Base-by-base conservation (phyloP, 306 rosid species). In the Glycine soja region DNA sequence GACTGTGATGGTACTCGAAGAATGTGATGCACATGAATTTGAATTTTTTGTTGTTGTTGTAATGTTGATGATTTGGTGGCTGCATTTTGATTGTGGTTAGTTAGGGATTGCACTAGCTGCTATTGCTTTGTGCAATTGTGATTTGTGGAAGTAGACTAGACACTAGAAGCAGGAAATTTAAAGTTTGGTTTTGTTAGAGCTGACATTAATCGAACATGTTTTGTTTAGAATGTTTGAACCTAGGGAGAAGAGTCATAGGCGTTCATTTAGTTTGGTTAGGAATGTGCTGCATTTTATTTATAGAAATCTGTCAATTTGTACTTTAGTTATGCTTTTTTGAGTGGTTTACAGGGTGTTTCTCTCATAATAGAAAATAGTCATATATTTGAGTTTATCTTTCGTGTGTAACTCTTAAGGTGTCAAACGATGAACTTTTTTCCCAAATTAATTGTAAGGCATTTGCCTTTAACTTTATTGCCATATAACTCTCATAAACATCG, bases 131-230 rank as follows among this genome's bases (percentile, higher is more conserved):
- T 51, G 42, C 38, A 56, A 52, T 68, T 70, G 63, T 80, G 42
- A 73, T 45, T 74, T 75, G 78, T 80, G 48, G 65, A 36, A 52
- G 8, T 67, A 58, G 74, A 71, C 70, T 63, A 8, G 46, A 63
- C 8, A 70, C 42, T 66, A 15, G 74, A 48, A 72, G 62, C 62
- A 38, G 2, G 78, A 80, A 52, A 65, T 75, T 18, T 12, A 7
- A 40, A 15, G 30, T 24, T 52, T 36, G 4, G 8, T 34, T 43
- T 62, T 77, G 70, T 77, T 72, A 24, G 48, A 52, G 36, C 12
- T 36, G 73, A 45, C 10, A 15, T 52, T 53, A n/a, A 13, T 81
- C 74, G 38, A n/a, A 14, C 67, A 36, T 36, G 18, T 43, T 66
- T 56, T n/a, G n/a, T n/a, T n/a, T n/a, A 43, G 61, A 32, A 4